Conservation (phyloP, 345 rosid genomes). For the Populus euphratica region DNA sequence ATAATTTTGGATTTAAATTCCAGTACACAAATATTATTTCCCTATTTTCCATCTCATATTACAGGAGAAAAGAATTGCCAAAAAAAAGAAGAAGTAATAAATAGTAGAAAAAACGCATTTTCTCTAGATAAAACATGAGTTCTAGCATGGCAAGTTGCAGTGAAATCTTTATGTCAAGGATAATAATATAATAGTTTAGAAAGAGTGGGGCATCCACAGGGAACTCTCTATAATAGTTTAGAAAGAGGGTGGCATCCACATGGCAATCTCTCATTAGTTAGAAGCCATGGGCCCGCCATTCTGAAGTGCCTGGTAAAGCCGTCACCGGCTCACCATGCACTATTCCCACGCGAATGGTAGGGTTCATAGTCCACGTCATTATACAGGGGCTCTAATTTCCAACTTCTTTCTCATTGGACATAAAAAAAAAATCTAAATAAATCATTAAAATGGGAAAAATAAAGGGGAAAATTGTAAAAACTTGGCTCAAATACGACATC, state of each 20-base stretch:
- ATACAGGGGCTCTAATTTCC: background rate
- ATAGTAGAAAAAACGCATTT: background rate
- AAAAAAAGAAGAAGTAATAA: background rate
- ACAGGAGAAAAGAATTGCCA: too few relatives aligned
- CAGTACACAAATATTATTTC: too few relatives aligned
- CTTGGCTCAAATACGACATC: background rate
- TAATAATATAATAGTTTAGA: too few relatives aligned
- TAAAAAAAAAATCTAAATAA: too few relatives aligned
- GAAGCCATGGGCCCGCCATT: conserved; percentile 13
- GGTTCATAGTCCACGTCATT: conserved; percentile 9
- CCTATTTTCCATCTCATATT: too few relatives aligned
- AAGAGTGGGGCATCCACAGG: too few relatives aligned
- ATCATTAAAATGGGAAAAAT: too few relatives aligned
- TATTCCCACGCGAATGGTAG: background rate
- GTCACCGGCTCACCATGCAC: background rate
- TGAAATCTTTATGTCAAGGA: background rate
- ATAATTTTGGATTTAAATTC: too few relatives aligned
- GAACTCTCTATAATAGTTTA: background rate
- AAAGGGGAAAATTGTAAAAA: too few relatives aligned
- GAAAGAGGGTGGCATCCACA: background rate
- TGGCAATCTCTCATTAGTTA: background rate
- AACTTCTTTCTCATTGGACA: background rate
- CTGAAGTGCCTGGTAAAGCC: background rate
- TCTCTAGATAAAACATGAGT: background rate
- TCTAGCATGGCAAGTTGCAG: background rate